phyloP scores from a whole-genome alignment of 2,329 filamentous ascomycete genomes.

The Trichoderma sp. region DNA sequence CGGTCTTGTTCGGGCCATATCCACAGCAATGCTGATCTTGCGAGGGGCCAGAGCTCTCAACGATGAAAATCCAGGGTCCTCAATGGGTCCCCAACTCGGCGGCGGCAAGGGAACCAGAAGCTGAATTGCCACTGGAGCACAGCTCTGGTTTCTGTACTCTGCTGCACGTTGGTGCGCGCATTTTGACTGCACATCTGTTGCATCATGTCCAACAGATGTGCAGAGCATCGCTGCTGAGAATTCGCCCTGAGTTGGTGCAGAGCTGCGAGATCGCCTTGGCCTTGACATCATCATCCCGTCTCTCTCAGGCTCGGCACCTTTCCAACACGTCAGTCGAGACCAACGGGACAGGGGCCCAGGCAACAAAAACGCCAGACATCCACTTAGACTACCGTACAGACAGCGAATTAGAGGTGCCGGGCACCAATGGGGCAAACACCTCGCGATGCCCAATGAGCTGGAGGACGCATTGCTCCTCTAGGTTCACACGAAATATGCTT shows the following conservation, averaged over 20 bases:
- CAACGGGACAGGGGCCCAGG: not conserved
- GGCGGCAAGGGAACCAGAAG: not conserved
- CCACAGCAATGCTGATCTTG: constrained; percentile 19
- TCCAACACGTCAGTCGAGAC: constrained; percentile 1
- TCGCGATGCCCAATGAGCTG: constrained; percentile 13
- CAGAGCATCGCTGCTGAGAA: not conserved
- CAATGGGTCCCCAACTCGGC: not conserved
- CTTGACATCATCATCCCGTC: constrained; percentile 18
- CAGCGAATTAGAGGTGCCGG: not conserved
- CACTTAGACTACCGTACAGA: not conserved
- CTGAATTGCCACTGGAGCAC: not conserved
- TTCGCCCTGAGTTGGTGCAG: not conserved
- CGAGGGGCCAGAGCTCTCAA: constrained; percentile 12
- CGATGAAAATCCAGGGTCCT: constrained; percentile 14
- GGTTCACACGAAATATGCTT: not conserved
- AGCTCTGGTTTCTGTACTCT: not conserved
- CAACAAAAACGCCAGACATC: not conserved
- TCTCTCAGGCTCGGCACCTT: not conserved
- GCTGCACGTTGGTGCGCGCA: not conserved
- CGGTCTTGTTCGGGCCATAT: constrained; percentile 15
- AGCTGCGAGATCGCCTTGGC: constrained; percentile 13
- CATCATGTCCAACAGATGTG: constrained; percentile 1
- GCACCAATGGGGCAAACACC: constrained; percentile 8
- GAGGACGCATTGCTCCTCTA: not conserved
- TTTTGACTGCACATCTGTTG: not conserved